These are phyloP conservation scores for Emmonsiellopsis sp. DNA, from an alignment of 2,329 filamentous ascomycete species.

Conservation along the genomic window DNA sequence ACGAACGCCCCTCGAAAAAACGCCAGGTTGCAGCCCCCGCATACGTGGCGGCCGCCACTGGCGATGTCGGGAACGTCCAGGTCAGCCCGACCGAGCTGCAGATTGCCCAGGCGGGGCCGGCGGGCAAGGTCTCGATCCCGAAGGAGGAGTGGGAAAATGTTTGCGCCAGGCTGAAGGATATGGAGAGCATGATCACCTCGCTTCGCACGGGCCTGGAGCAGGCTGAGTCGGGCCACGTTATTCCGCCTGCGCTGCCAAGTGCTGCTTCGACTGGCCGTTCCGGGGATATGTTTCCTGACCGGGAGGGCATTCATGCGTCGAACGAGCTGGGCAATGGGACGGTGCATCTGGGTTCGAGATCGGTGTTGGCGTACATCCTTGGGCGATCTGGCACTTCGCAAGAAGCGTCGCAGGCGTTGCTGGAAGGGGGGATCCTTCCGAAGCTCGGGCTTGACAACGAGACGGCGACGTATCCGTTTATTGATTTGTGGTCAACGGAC, in stretches of 20 bases:
- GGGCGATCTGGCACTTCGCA: constrained; percentile 42
- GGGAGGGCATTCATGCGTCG: constrained; percentile 51
- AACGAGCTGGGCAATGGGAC: constrained; percentile 53
- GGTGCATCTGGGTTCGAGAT: constrained; percentile 53
- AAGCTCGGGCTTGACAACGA: constrained; percentile 57
- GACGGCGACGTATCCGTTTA: constrained; percentile 56
- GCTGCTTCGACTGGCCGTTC: constrained; percentile 3
- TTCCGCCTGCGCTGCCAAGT: constrained; percentile 5
- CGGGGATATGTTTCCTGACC: constrained; percentile 5
- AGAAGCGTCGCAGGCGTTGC: constrained; percentile 40
- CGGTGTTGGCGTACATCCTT: constrained; percentile 52
- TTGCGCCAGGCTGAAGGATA: constrained; percentile 32
- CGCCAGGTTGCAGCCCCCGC: constrained; percentile 22
- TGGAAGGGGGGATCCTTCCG: constrained; percentile 53
- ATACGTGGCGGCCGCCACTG: constrained; percentile 16
- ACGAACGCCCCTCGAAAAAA: constrained; percentile 41
- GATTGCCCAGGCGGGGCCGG: background rate
- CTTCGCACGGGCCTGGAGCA: constrained; percentile 31
- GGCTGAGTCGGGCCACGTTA: constrained; percentile 21
- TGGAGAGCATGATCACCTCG: constrained; percentile 33
- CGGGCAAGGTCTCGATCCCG: constrained; percentile 28
- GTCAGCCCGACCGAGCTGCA: background rate
- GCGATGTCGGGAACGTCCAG: background rate
- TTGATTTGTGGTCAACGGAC: constrained; percentile 56
- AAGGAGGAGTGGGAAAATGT: constrained; percentile 37